Evolutionary conservation across 768 basidiomycete genomes (phyloP).

Genomic region (Leucosporidium scottii): DNA sequence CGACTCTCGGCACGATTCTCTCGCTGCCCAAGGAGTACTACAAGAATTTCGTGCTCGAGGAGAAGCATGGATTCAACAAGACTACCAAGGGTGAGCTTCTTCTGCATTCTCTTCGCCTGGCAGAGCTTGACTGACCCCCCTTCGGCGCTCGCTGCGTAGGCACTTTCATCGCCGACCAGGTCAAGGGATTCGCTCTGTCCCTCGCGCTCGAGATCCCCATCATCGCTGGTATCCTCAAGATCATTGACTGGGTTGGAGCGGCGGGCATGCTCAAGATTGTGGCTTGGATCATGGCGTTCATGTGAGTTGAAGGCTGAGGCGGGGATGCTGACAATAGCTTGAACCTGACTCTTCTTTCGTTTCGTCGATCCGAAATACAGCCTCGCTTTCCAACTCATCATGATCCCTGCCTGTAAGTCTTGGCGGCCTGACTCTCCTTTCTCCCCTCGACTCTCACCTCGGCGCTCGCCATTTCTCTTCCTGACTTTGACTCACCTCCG

Average conservation of each 20-base stretch:
- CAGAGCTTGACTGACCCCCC: background rate
- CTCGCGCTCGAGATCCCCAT: slow-evolving; percentile 74
- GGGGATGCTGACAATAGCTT: too few relatives aligned
- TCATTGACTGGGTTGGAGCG: slow-evolving; percentile 82
- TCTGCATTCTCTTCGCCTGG: slow-evolving; percentile 1
- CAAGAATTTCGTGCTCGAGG: slow-evolving; percentile 86
- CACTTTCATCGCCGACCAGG: slow-evolving; percentile 67
- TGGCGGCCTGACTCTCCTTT: too few relatives aligned
- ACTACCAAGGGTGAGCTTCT: slow-evolving; percentile 72
- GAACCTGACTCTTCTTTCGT: background rate
- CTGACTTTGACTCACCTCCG: slow-evolving; percentile 50
- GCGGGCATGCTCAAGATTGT: slow-evolving; percentile 45
- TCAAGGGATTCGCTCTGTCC: slow-evolving; percentile 40
- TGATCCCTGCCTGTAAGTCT: slow-evolving; percentile 40
- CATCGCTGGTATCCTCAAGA: slow-evolving; percentile 73
- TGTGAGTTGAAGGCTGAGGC: slow-evolving; percentile 58
- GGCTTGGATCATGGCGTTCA: slow-evolving; percentile 85
- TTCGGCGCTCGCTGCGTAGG: too few relatives aligned
- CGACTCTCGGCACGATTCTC: slow-evolving; percentile 57
- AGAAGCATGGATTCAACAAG: slow-evolving; percentile 93
- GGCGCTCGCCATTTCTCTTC: slow-evolving; percentile 34
- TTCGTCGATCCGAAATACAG: background rate
- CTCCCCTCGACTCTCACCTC: background rate
- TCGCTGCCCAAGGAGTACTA: slow-evolving; percentile 71
- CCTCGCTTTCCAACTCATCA: slow-evolving; percentile 69